Evolutionary conservation across 1,284 basidiomycete species (phyloP), one percentile per base, ranked within the genome.

Genomic region (Ustanciosporium gigantosporum): DNA sequence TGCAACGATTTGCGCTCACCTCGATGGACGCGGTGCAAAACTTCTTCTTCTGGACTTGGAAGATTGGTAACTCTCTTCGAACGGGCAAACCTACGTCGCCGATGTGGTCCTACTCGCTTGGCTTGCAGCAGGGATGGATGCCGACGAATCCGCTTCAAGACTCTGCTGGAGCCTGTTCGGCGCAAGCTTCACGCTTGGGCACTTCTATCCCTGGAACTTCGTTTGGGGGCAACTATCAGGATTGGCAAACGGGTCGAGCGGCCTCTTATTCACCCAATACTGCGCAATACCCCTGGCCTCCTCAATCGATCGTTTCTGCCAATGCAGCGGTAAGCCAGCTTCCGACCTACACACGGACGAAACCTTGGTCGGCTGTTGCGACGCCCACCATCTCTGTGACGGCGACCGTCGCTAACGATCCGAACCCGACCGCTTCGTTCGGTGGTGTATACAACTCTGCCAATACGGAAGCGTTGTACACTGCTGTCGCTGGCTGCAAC

Each of bases 11-110:
- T 13, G 64, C 69, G 1, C 40, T 64, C 21, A 58, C 68, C 4
- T 45, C 43, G 16, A 70, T 73, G 57, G 64, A 67, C 36, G 57
- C 66, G 4, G 41, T 72, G 25, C 66, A 56, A 31, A 69, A 74
- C 51, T 74, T 61, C 27, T 75, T 88, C 19, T 87, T 83, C 71
- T 89, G 88, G 88, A 84, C 88, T 7, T 89, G 88, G 87, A 88
- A 88, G 83, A 86, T 84, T 22, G 76, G 73, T 41, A 35, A 62
- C 49, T 56, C 48, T 14, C 19, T 65, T 13, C 35, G 52, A 15
- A 69, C 65, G n/a, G 58, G 55, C 22, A 43, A 56, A 23, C 62
- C 66, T 34, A 57, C 58, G 22, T 36, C 40, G 44, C 73, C 31
- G 49, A 70, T 48, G 77, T 79, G 76, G 71, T 66, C 65, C 31